phyloP scores from a whole-genome alignment of 768 basidiomycete species.

The Kwoniella mangroviensis region DNA sequence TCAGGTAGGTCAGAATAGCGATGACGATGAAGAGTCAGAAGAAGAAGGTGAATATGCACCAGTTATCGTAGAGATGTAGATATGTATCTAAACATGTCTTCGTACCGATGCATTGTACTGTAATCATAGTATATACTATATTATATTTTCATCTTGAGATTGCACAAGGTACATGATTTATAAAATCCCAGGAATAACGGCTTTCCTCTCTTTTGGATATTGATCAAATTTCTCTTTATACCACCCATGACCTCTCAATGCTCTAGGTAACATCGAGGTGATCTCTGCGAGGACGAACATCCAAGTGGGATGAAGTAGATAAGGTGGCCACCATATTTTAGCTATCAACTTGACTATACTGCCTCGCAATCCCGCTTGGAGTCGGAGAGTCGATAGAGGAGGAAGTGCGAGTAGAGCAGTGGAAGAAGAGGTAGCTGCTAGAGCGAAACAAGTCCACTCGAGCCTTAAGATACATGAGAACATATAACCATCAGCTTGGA shows the following conservation, averaged over 20 bases:
- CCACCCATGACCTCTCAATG: constrained; percentile 77
- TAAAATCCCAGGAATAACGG: constrained; percentile 68
- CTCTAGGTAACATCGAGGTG: constrained; percentile 77
- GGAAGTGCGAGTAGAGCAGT: constrained; percentile 22
- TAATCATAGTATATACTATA: neutral
- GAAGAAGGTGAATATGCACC: constrained; percentile 56
- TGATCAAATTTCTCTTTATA: constrained; percentile 76
- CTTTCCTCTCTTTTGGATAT: constrained; percentile 76
- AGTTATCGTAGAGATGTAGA: constrained; percentile 47
- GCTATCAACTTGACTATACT: constrained; percentile 27
- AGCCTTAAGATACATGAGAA: constrained; percentile 60
- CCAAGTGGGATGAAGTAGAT: constrained; percentile 70
- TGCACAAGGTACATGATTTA: neutral
- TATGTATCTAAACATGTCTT: neutral
- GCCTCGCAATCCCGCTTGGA: constrained; percentile 1
- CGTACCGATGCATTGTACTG: neutral
- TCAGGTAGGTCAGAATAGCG: constrained; percentile 5
- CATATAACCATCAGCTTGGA: no score
- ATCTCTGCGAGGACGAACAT: constrained; percentile 78
- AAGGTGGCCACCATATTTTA: constrained; percentile 54
- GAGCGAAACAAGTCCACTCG: constrained; percentile 87
- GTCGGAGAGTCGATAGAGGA: neutral
- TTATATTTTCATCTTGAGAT: neutral
- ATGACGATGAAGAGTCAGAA: constrained; percentile 31
- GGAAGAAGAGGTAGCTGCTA: constrained; percentile 64